Percentiles rank a stretch among this genome's conserved stretches.
These are phyloP conservation scores for Boechera stricta DNA, from an alignment of 345 rosid genomes.

Conservation along the genomic window DNA sequence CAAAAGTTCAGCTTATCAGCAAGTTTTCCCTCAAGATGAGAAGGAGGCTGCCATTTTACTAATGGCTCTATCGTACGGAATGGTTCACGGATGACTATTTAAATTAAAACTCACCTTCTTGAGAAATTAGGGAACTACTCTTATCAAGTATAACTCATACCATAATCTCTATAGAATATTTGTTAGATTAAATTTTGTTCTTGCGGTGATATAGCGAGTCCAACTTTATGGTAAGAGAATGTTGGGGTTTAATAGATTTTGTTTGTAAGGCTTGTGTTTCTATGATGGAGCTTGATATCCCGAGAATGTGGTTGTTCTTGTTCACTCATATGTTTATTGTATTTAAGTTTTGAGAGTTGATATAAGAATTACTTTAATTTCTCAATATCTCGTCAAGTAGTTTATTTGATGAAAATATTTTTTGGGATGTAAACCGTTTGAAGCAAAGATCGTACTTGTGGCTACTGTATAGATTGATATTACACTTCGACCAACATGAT, in stretches of 20 bases:
- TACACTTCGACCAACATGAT: background rate
- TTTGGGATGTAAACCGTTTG: background rate
- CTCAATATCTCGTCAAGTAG: background rate
- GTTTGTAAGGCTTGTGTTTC: background rate
- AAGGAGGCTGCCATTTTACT: constrained; percentile 90
- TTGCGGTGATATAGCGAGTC: constrained; percentile 8
- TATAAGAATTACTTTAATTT: background rate
- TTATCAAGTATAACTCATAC: constrained; percentile 3
- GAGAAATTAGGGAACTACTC: background rate
- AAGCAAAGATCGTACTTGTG: background rate
- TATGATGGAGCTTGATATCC: constrained; percentile 1
- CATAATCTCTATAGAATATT: background rate
- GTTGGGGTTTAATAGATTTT: background rate
- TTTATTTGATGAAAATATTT: background rate
- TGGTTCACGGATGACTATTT: constrained; percentile 58
- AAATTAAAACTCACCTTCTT: background rate
- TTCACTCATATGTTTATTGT: background rate
- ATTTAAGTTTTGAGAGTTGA: background rate
- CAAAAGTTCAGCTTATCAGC: constrained; percentile 65
- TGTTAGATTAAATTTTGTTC: constrained; percentile 15
- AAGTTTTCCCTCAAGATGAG: constrained; percentile 87
- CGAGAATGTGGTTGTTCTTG: constrained; percentile 20
- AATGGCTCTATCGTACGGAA: constrained; percentile 88
- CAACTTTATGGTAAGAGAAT: constrained; percentile 1
- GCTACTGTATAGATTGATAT: background rate